A percentile compares a stretch with the other conserved stretches of the same genome.
Evolutionary conservation across 176 grass and related monocot species (phyloP).

Genomic region (Oryza meridionalis): DNA sequence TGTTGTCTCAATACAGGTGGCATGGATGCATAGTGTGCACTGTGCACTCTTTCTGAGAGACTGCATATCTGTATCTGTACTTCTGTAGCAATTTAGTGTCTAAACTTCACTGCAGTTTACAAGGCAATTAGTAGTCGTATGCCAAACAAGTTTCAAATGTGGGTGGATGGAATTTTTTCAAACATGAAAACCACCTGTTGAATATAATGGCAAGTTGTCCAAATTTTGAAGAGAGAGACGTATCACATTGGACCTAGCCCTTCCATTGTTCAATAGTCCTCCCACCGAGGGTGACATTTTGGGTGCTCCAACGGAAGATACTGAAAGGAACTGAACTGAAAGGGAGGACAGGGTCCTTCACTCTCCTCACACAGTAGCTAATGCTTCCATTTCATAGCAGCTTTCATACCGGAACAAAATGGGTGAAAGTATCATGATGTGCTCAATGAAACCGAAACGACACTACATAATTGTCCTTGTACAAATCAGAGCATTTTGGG

Average conservation of each 20-base stretch:
- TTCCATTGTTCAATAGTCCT: neutral
- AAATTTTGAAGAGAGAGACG: neutral
- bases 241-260: neutral
- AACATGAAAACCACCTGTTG: neutral
- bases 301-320: conserved; percentile 15
- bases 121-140: neutral
- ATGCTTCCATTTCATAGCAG: conserved; percentile 8
- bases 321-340: neutral
- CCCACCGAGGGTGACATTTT: conserved; percentile 17
- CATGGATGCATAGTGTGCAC: neutral
- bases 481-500: neutral
- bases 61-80: neutral
- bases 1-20: neutral
- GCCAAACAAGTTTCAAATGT: neutral
- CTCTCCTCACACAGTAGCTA: neutral
- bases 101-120: neutral
- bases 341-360: neutral
- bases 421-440: neutral
- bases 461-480: neutral
- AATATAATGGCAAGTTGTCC: neutral
- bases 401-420: neutral
- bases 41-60: neutral
- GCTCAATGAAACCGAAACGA: neutral
- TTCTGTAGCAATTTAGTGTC: neutral
- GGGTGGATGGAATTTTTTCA: neutral